Evolutionary conservation across 2,329 filamentous ascomycete species (phyloP), one percentile per base, ranked within the genome.

Genomic region (Colletotrichum lini): DNA sequence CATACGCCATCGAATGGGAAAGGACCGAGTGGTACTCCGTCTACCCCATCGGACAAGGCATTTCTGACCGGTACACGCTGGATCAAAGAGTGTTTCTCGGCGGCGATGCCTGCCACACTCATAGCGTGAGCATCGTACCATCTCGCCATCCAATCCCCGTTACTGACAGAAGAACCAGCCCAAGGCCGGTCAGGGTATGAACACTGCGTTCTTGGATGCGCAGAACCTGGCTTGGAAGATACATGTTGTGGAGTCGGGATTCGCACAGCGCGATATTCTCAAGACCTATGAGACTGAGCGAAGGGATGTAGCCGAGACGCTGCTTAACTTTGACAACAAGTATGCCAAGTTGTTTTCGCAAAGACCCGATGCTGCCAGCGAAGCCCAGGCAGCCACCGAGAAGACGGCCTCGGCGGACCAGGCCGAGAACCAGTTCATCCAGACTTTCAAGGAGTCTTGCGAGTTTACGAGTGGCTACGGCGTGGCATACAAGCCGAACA

Each of bases 221-320:
- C 89, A 94, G 72, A 98, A 98, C 80, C 86, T 98, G 50, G 95
- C 95, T 9, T 98, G 95, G 95, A 98, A 98, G 84, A 93, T 98
- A 62, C 95, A 98, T 79, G 91, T 93, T 45, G 96, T 98, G 12
- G 95, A 98, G 79, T 87, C 88, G 35, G 94, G 94, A 15, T 94
- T 97, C 75, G 94, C 94, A 1, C 84, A 91, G 40, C 92, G 93
- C 72, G 89, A 89, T 3, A 86, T 96, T 21, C 88, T 98, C 61
- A 89, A 91, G 73, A 96, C 95, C 0, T 98, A 98, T 80, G 94
- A 98, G 82, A 87, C 88, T 2, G 95, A 98, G 82, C 92, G 95
- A 68, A 95, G 94, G 79, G 87, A 92, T 67, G 92, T 97, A 52
- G 96, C 96, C 6, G 93, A 98, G 81, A 93, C 90, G 13, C 88